Conservation (phyloP, 345 rosid genomes). For the Stellera chamaejasme region DNA sequence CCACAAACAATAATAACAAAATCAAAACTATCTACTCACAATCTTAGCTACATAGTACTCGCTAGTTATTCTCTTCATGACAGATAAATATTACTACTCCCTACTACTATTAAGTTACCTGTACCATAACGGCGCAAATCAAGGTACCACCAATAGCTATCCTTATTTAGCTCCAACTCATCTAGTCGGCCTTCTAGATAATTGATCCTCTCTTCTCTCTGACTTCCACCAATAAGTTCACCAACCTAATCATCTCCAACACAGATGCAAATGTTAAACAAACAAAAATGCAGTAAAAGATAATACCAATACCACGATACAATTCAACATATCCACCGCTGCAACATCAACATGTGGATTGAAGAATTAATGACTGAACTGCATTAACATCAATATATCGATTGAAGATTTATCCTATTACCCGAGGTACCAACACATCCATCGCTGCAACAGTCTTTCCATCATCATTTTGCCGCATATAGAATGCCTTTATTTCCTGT, state of each 20-base stretch:
- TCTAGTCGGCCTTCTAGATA: constrained; percentile 76
- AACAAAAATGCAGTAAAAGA: not conserved
- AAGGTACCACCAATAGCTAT: constrained; percentile 97
- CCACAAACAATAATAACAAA: constrained; percentile 1
- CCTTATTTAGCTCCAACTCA: constrained; percentile 65
- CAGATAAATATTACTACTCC: no score
- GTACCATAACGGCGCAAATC: constrained; percentile 95
- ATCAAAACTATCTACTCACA: not conserved
- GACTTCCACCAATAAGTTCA: constrained; percentile 98
- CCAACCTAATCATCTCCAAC: constrained; percentile 43
- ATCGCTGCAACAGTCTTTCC: constrained; percentile 98
- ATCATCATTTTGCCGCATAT: constrained; percentile 95
- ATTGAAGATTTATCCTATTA: constrained; percentile 22
- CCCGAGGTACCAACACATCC: constrained; percentile 98
- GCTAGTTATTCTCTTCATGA: no score
- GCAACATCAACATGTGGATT: no score
- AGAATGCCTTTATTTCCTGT: constrained; percentile 94
- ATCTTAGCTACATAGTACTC: no score
- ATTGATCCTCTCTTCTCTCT: constrained; percentile 92
- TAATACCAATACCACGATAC: not conserved
- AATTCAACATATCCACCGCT: not conserved
- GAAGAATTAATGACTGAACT: not conserved
- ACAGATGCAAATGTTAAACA: not conserved
- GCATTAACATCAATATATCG: not conserved
- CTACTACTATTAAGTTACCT: constrained; percentile 29